Base-by-base conservation (phyloP, 139 green algal species). In the Chara braunii region DNA sequence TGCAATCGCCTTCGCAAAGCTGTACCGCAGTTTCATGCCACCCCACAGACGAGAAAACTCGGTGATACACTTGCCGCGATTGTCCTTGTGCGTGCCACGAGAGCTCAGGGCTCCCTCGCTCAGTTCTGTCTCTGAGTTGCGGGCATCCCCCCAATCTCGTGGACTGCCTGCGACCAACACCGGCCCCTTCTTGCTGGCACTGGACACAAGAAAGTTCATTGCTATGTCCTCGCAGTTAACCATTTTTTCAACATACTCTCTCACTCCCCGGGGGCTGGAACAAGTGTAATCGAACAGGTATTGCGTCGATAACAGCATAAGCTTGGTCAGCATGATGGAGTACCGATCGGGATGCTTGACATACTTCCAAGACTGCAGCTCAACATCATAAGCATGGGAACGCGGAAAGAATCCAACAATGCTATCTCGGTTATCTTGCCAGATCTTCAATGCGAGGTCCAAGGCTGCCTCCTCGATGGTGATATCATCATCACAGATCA, bases 401-500 rank as follows among this genome's bases (percentile, higher is more conserved):
- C 63, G 37, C 51, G 63, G 63, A 36, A 72, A 72, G 40, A 72
- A 72, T 9, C 63, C 63, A 1, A 69, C 63, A 5, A 72, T 43
- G 18, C 63, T 52, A n/a, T 69, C 23, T 14, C 53, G 40, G 40
- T 72, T 72, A 11, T 72, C 63, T 12, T 33, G 40, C 63, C 63
- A 72, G 18, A 69, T 48, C 40, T 18, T 48, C 18, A 18, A 33
- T 30, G 63, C 63, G 32, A 72, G 55, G 22, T n/a, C 37, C 2
- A 72, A 32, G 24, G 53, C 57, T 11, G 53, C 34, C 14, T 29
- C 56, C 26, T 68, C 53, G 3, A 64, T 37, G 22, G 63, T 72
- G 28, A 72, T 69, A 35, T 72, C 63, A 14, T 72, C 63, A 23
- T 72, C 63, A 24, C 63, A 72, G n/a, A 72, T 72, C 11, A 37